Evolutionary conservation across 2,329 filamentous ascomycete species (phyloP).

Genomic region (Ascochyta pisi): DNA sequence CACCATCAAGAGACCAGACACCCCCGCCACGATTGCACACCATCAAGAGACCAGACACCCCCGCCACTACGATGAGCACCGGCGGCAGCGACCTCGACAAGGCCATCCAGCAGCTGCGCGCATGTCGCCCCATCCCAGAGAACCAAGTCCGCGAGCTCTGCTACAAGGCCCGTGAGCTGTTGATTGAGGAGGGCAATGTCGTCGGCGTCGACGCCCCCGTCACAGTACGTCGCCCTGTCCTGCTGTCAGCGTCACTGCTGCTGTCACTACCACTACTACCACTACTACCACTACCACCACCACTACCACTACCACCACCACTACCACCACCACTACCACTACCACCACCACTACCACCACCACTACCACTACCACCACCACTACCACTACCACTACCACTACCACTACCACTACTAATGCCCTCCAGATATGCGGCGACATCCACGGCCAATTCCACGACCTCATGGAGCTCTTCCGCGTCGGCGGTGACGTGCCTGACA

Average conservation of each 20-base stretch:
- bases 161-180: slow-evolving; percentile 92
- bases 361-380: no score
- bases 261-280: background rate
- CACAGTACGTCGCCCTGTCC: slow-evolving; percentile 66
- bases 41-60: background rate
- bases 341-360: background rate
- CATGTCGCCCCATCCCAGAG: slow-evolving; percentile 95
- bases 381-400: background rate
- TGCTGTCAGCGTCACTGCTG: background rate
- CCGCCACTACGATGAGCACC: slow-evolving; percentile 38
- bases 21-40: background rate
- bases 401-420: background rate
- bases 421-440: slow-evolving; percentile 74
- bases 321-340: background rate
- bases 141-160: slow-evolving; percentile 94
- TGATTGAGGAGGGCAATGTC: slow-evolving; percentile 98
- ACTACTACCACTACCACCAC: background rate
- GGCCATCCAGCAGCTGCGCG: slow-evolving; percentile 92
- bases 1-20: no score
- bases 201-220: slow-evolving; percentile 94
- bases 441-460: slow-evolving; percentile 96
- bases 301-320: background rate
- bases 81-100: slow-evolving; percentile 74
- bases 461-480: slow-evolving; percentile 96
- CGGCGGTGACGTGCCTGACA: slow-evolving; percentile 91